Evolutionary conservation across 768 basidiomycete genomes (phyloP), one percentile per base, ranked within the genome.

Genomic region (Imleria badia): DNA sequence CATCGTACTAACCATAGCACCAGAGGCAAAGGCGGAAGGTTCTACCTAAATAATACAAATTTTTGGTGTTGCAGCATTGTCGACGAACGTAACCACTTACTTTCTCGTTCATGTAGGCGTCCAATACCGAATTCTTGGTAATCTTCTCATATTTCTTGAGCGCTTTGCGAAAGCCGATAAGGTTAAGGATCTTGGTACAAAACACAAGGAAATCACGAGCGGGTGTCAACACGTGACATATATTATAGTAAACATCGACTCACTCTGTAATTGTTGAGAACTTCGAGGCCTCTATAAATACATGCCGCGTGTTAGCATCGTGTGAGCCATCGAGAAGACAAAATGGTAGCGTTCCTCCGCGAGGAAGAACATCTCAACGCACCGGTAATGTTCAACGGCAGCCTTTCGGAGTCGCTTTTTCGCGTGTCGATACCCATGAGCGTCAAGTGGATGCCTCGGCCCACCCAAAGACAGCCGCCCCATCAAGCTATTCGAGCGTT

Each of bases 231-330:
- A 48, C 26, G 11, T 6, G 45, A n/a, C 26, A 30, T 14, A 10
- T 17, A 33, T 20, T 17, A 26, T 17, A 11, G 26, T 2, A 36
- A 26, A 35, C 39, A 20, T 23, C 41, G n/a, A 15, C 57, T 47
- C 44, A 93, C 93, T 31, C 93, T 81, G 70, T 96, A 99, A 65
- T 92, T 92, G 61, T 93, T 90, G 56, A 99, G 76, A 46, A 87
- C 73, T 66, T 96, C 94, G 20, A 97, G 74, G 11, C 82, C 87
- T 15, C 92, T 89, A 62, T 36, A 36, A 35, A 58, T 19, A 41
- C 15, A 48, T 14, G 31, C 8, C 20, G 6, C 5, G 34, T 47
- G 45, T 68, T 51, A 67, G 59, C 17, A 54, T 52, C 40, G 15
- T 26, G 30, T n/a, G 40, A 1, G 38, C 29, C 45, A 20, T 10